These are phyloP conservation scores for Hapsidospora chrysogenum DNA, from an alignment of 495 filamentous ascomycete genomes.

Conservation along the genomic window DNA sequence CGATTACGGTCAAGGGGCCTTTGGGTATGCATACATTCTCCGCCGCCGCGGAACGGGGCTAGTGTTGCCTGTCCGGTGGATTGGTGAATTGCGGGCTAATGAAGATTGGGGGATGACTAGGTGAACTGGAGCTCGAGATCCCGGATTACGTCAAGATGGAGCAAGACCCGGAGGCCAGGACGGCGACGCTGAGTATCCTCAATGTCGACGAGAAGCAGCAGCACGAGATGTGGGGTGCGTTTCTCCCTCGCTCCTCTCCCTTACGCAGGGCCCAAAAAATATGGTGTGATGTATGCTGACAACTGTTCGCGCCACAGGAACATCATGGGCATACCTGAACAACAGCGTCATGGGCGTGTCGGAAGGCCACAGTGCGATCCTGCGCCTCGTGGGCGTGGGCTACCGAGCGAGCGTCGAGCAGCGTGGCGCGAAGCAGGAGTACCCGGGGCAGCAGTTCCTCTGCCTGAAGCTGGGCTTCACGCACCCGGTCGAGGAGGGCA, in stretches of 20 bases:
- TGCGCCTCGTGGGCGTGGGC: conserved; percentile 90
- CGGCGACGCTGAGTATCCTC: conserved; percentile 47
- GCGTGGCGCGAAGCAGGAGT: conserved; percentile 52
- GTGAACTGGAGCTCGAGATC: conserved; percentile 42
- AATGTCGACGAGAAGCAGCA: conserved; percentile 51
- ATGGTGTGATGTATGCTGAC: neutral
- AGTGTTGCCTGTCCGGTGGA: neutral
- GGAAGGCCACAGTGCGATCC: conserved; percentile 85
- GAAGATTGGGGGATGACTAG: neutral
- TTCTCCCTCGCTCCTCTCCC: neutral
- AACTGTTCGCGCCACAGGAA: conserved; percentile 35
- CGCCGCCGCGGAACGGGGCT: no score
- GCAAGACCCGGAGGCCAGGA: conserved; percentile 40
- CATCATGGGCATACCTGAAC: conserved; percentile 72
- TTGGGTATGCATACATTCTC: conserved; percentile 34
- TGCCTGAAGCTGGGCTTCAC: conserved; percentile 90
- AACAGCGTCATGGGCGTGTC: conserved; percentile 85
- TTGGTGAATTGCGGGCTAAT: neutral
- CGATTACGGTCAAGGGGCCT: conserved; percentile 56
- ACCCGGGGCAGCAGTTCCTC: conserved; percentile 72
- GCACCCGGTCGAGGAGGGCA: conserved; percentile 75
- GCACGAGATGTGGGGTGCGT: conserved; percentile 94
- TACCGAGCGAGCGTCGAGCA: conserved; percentile 80
- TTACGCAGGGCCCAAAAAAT: neutral
- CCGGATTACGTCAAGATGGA: conserved; percentile 55